phyloP scores from a whole-genome alignment of 2,329 filamentous ascomycete species.

The Aspergillus udagawae region DNA sequence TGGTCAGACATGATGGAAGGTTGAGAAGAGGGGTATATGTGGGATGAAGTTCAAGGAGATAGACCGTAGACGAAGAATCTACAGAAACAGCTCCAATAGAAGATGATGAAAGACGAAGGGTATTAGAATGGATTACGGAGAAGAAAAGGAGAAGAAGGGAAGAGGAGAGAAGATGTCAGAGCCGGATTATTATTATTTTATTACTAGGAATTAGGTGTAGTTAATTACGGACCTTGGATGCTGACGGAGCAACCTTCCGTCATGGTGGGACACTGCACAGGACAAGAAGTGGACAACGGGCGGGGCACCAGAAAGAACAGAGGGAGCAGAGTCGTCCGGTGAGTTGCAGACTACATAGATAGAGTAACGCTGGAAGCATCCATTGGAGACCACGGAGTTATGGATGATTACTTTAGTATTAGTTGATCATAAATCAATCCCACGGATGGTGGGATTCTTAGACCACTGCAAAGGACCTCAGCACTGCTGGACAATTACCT shows the following conservation, averaged over 20 bases:
- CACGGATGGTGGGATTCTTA: neutral
- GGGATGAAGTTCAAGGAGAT: slow-evolving; percentile 11
- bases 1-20: slow-evolving; percentile 40
- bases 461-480: neutral
- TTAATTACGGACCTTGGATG: slow-evolving; percentile 7
- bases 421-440: neutral
- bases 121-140: slow-evolving; percentile 7
- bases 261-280: slow-evolving; percentile 23
- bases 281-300: slow-evolving; percentile 3
- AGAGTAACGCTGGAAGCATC: neutral
- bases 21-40: slow-evolving; percentile 8
- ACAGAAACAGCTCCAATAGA: slow-evolving; percentile 1
- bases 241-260: slow-evolving; percentile 37
- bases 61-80: slow-evolving; percentile 1
- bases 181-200: slow-evolving; percentile 10
- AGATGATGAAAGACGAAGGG: slow-evolving; percentile 9
- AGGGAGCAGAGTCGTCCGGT: slow-evolving; percentile 39
- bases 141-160: slow-evolving; percentile 18
- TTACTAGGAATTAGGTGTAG: neutral
- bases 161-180: slow-evolving; percentile 21
- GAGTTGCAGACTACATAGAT: slow-evolving; percentile 4
- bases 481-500: neutral
- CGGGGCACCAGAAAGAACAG: slow-evolving; percentile 14
- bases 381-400: neutral
- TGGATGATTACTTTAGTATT: neutral